Evolutionary conservation across 306 rosid genomes (phyloP), one percentile per base, ranked within the genome.

Genomic region (Vigna trinervia): DNA sequence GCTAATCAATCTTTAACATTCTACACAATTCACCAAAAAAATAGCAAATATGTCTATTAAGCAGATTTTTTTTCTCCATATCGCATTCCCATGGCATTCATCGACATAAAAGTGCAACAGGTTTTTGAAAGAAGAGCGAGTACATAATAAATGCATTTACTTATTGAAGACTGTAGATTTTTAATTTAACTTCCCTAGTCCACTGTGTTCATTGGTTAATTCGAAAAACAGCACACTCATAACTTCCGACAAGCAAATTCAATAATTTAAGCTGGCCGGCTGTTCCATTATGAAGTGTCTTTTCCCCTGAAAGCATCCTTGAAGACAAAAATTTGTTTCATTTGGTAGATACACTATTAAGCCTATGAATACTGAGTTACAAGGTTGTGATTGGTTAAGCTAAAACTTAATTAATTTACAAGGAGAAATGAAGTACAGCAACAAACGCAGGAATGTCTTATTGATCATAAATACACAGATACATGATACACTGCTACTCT

Each of bases 401-500:
- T 43, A 68, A 72, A 65, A 43, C 80, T 66, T 67, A 6, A 61
- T 66, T 67, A 6, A 61, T 14, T 61, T 32, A 43, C 53, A 26
- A 26, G 43, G 46, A 57, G 62, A 46, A 22, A 36, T 45, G 72
- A 52, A 45, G 22, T 67, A 8, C 9, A 56, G 0, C n/a, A 63
- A 53, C 38, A 72, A 82, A 38, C 74, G 36, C 59, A 12, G 4
- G 39, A 52, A 56, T 45, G 45, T 32, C 58, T 54, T 77, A 67
- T 67, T 67, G 38, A 67, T 45, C 39, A 71, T 70, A 22, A 63
- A 78, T 73, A 50, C 46, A 82, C 64, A 81, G 48, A 51, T 65
- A 47, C 66, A 71, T 45, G 32, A 82, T 82, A 77, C 76, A 82
- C 39, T 6, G 14, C 60, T 76, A 53, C 57, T 57, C 83, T 81